These are phyloP conservation scores for Dendrostoma leiphaemia DNA, from an alignment of 2,329 filamentous ascomycete species.

Conservation along the genomic window DNA sequence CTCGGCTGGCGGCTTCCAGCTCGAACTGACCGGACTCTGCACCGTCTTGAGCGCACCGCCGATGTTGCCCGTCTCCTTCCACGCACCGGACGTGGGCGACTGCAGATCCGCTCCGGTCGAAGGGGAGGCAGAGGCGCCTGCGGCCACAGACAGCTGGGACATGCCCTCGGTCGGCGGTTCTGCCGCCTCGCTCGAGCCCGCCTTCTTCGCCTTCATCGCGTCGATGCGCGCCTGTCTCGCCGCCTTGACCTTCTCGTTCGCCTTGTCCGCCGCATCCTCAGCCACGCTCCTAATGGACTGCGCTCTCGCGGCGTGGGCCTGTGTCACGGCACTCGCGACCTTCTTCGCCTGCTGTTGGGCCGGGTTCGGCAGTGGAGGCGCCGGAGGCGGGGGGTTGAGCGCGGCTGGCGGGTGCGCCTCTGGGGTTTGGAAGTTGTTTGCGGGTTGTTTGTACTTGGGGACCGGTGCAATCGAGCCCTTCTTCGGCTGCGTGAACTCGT, in stretches of 20 bases:
- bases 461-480: constrained; percentile 51
- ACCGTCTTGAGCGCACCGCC: constrained; percentile 29
- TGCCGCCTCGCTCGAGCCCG: constrained; percentile 12
- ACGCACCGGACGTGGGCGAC: constrained; percentile 44
- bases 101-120: constrained; percentile 35
- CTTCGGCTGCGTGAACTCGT: constrained; percentile 58
- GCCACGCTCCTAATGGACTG: constrained; percentile 54
- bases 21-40: constrained; percentile 37
- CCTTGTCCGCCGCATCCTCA: constrained; percentile 64
- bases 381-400: constrained; percentile 22
- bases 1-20: constrained; percentile 37
- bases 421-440: too few relatives aligned
- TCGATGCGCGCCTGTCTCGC: constrained; percentile 59
- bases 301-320: constrained; percentile 22
- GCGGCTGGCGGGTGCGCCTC: constrained; percentile 23
- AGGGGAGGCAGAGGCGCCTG: not conserved
- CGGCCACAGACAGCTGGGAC: constrained; percentile 13
- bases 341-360: constrained; percentile 21
- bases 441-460: constrained; percentile 29
- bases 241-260: constrained; percentile 63
- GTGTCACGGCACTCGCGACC: constrained; percentile 12
- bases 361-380: constrained; percentile 22
- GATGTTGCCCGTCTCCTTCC: constrained; percentile 29
- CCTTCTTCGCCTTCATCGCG: constrained; percentile 47
- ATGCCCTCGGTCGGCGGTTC: constrained; percentile 16